Evolutionary conservation across 805 yeast species (phyloP), one percentile per base, ranked within the genome.

Genomic region (Millerozyma acaciae): DNA sequence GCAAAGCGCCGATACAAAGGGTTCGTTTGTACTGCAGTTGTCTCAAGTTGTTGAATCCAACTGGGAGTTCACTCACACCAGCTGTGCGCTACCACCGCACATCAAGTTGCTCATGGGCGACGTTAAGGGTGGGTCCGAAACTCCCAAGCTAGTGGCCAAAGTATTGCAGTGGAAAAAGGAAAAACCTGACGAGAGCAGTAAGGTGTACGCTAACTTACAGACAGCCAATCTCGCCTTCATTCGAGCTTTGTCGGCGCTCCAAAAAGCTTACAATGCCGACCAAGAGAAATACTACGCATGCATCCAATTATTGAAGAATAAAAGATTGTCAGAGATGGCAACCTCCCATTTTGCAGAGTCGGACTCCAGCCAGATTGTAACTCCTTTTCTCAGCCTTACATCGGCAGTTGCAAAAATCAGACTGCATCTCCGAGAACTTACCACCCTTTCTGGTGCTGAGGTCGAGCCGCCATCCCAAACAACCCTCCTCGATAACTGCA

Each of bases 21-120:
- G 6, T 10, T 21, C n/a, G 40, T 34, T 12, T 39, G 30, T 32
- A 18, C 21, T 14, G 0, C 47, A 51, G 3, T 46, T 80, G 29
- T 37, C 38, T 2, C 20, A 49, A 1, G 40, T 74, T 8, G 68
- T 75, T 8, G 67, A 72, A 20, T 46, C 61, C 1, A 53, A 73
- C 50, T 88, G 96, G 96, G 62, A 69, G 3, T 73, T 82, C 45
- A 58, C 50, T n/a, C 72, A 67, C 33, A 62, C 60, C 6, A 68
- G 69, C 20, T 76, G 87, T 33, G 54, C 69, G 2, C 60, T 93
- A 32, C 97, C 97, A 0, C 69, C 70, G 3, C 75, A 80, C 1
- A 59, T 89, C 16, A 71, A 75, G 35, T 52, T 93, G 30, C 53
- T 93, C 2, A 86, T 93, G 95, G 98, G 98, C 8, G 98, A 93